Evolutionary conservation across 2,329 filamentous ascomycete species (phyloP), one percentile per base, ranked within the genome.

Genomic region (Aspergillus ustus): DNA sequence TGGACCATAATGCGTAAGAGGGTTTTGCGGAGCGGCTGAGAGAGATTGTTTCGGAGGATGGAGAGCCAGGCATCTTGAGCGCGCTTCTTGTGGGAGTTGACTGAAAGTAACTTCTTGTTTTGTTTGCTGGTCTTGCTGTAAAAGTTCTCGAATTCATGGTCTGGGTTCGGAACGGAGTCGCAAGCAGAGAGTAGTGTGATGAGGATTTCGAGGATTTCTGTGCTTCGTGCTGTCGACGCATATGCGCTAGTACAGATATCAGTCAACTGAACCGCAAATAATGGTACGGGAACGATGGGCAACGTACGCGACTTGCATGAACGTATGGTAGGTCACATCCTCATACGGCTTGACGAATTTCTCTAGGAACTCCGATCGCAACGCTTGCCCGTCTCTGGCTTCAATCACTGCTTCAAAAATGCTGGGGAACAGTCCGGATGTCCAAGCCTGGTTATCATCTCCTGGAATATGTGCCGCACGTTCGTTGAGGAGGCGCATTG

Each of bases 11-110:
- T 85, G 63, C 87, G 85, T 52, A 99, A 83, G 2, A 97, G 84
- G 52, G 83, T 82, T 75, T 98, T 98, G 55, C 91, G 89, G 73
- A 96, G 90, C 17, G 90, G 85, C 65, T 89, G 87, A 52, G 83
- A 86, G 53, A 93, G 83, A 46, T 59, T 89, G 81, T 59, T 78
- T 20, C 84, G 85, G 72, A 98, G 87, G 22, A 97, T 77, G 3
- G 90, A 85, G 19, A 97, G 80, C 94, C 94, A 98, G 3, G 92
- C 91, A 61, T 92, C 89, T 74, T 97, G 93, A 0, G 91, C 92
- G 68, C 88, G 87, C 71, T 87, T 90, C 78, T 91, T 94, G 79
- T 93, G 91, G 62, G 89, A 85, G 15, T 83, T 83, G 7, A 90
- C 78, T 2, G 89, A 91, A 51, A 83, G 82, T 13, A 93, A 78